Evolutionary conservation across 345 rosid species (phyloP).

Genomic region (Melastoma malabathricum): DNA sequence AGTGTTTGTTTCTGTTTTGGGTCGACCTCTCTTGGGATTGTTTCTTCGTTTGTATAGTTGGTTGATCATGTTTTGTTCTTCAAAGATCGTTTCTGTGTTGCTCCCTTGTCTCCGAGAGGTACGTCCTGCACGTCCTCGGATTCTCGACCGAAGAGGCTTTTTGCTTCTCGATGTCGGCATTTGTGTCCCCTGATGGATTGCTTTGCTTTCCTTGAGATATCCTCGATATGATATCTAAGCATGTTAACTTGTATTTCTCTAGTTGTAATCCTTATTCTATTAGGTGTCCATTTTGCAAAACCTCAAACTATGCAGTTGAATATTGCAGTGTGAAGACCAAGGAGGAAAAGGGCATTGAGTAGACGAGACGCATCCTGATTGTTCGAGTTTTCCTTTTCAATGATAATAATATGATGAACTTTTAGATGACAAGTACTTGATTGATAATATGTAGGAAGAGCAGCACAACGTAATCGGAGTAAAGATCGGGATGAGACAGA

Average conservation of each 20-base stretch:
- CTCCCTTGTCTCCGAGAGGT: too few species aligned
- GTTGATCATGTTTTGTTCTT: too few species aligned
- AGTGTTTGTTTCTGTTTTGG: too few species aligned
- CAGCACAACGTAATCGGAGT: conserved; percentile 97
- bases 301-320: conserved; percentile 90
- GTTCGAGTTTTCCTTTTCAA: neutral
- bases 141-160: too few species aligned
- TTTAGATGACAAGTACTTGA: neutral
- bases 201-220: conserved; percentile 21
- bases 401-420: neutral
- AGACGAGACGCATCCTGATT: conserved; percentile 20
- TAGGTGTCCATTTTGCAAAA: conserved; percentile 98
- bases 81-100: too few species aligned
- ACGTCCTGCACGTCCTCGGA: too few species aligned
- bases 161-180: too few species aligned
- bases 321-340: conserved; percentile 81
- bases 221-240: conserved; percentile 69
- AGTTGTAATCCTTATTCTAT: conserved; percentile 39
- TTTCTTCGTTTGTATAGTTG: too few species aligned
- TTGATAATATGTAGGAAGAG: conserved; percentile 48
- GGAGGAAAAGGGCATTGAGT: conserved; percentile 95
- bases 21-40: too few species aligned
- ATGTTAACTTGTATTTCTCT: neutral
- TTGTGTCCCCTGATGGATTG: neutral
- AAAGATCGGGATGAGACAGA: conserved; percentile 73